Conservation (phyloP, 2,329 filamentous ascomycete genomes). For the Diaporthe helianthi region DNA sequence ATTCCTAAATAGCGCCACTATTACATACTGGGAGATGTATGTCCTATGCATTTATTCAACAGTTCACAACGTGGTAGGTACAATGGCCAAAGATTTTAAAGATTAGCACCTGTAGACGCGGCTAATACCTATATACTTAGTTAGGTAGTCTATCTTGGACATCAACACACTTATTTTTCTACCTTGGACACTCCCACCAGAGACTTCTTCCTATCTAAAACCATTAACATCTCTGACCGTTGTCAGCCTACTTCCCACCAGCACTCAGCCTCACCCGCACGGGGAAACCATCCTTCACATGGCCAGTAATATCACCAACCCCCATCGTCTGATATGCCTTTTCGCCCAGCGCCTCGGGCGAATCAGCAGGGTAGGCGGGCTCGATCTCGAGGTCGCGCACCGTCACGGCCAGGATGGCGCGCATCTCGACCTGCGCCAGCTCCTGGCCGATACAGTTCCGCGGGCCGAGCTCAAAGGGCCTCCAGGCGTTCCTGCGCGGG, state of each 20-base stretch:
- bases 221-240: no score
- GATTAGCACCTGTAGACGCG: no score
- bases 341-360: conserved; percentile 22
- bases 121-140: no score
- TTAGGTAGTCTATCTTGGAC: no score
- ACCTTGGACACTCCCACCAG: no score
- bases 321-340: conserved; percentile 18
- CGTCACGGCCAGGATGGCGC: conserved; percentile 38
- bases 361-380: conserved; percentile 19
- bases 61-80: no score
- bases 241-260: neutral
- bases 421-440: conserved; percentile 46
- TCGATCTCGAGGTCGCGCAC: conserved; percentile 32
- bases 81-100: no score
- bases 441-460: conserved; percentile 47
- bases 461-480: conserved; percentile 48
- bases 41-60: neutral
- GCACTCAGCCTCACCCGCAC: conserved; percentile 5
- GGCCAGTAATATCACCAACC: conserved; percentile 13
- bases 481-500: conserved; percentile 40
- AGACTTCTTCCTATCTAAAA: no score
- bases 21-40: neutral
- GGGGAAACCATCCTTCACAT: conserved; percentile 26
- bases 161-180: no score
- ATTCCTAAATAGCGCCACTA: neutral